Conservation (phyloP, 768 basidiomycete species). For the Trametes cinnabarina region DNA sequence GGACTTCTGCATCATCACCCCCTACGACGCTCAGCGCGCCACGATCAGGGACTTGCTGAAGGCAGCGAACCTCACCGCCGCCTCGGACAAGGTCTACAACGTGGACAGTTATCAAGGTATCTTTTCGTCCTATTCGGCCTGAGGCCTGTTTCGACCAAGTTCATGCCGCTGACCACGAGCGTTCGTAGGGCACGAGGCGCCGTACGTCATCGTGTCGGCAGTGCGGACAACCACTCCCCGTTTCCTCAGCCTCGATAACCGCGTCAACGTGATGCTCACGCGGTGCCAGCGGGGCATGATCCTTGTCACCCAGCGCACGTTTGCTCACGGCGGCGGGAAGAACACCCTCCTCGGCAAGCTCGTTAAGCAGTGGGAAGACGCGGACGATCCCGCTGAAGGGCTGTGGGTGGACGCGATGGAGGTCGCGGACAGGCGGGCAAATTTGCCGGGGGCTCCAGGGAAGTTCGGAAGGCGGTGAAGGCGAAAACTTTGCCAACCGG, state of each 20-base stretch:
- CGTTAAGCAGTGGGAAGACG: conserved; percentile 27
- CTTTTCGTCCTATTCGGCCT: not conserved
- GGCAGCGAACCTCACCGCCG: conserved; percentile 31
- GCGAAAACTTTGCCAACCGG: too few relatives aligned
- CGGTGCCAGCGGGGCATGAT: conserved; percentile 47
- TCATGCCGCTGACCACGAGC: not conserved
- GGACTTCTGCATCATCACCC: conserved; percentile 50
- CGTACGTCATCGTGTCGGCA: conserved; percentile 48
- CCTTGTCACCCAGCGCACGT: conserved; percentile 43
- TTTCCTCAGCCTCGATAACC: conserved; percentile 42
- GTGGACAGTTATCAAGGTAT: conserved; percentile 57
- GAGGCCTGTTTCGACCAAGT: not conserved
- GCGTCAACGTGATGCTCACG: conserved; percentile 52
- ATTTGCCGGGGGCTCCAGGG: conserved; percentile 3
- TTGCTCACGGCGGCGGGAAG: conserved; percentile 31
- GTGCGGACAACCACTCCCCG: conserved; percentile 46
- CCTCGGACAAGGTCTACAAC: conserved; percentile 48
- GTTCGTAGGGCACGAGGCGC: conserved; percentile 48
- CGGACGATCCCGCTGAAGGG: conserved; percentile 3
- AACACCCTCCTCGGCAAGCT: conserved; percentile 44
- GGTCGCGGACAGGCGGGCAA: not conserved
- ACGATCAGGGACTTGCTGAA: conserved; percentile 39
- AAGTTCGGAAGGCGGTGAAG: not conserved
- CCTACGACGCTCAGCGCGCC: conserved; percentile 53
- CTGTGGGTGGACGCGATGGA: conserved; percentile 7